phyloP scores from a whole-genome alignment of 495 filamentous ascomycete genomes.

The Penicillium subrubescens region DNA sequence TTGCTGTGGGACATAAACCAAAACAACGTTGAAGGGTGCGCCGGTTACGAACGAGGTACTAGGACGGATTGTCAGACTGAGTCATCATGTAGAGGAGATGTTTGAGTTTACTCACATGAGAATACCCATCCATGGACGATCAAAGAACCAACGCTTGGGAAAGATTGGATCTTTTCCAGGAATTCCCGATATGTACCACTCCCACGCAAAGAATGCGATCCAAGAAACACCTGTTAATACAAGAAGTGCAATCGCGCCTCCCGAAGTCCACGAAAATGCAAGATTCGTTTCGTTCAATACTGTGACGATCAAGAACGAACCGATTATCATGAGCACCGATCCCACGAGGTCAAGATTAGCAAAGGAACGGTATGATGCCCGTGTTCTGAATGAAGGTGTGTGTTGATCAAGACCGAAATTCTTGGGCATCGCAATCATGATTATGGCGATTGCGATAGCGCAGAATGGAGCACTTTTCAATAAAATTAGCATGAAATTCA shows the following conservation, averaged over 20 bases:
- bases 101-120: slow-evolving; percentile 28
- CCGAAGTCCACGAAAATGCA: slow-evolving; percentile 42
- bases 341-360: slow-evolving; percentile 58
- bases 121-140: slow-evolving; percentile 36
- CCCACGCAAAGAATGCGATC: slow-evolving; percentile 42
- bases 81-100: not conserved
- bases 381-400: slow-evolving; percentile 30
- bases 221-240: slow-evolving; percentile 37
- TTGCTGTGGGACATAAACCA: slow-evolving; percentile 61
- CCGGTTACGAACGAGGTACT: slow-evolving; percentile 42
- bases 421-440: slow-evolving; percentile 30
- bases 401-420: slow-evolving; percentile 33
- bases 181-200: slow-evolving; percentile 35
- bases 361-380: slow-evolving; percentile 33
- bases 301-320: slow-evolving; percentile 58
- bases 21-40: slow-evolving; percentile 54
- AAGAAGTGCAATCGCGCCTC: slow-evolving; percentile 46
- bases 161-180: slow-evolving; percentile 38
- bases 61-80: slow-evolving; percentile 2
- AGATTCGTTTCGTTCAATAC: slow-evolving; percentile 60
- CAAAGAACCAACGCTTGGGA: slow-evolving; percentile 37
- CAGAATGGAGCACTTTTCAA: slow-evolving; percentile 23
- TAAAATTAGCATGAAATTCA: not conserved
- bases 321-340: slow-evolving; percentile 52
- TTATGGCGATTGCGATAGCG: slow-evolving; percentile 22